phyloP scores from a whole-genome alignment of 176 grass and related monocot species.

The Carex pumila region DNA sequence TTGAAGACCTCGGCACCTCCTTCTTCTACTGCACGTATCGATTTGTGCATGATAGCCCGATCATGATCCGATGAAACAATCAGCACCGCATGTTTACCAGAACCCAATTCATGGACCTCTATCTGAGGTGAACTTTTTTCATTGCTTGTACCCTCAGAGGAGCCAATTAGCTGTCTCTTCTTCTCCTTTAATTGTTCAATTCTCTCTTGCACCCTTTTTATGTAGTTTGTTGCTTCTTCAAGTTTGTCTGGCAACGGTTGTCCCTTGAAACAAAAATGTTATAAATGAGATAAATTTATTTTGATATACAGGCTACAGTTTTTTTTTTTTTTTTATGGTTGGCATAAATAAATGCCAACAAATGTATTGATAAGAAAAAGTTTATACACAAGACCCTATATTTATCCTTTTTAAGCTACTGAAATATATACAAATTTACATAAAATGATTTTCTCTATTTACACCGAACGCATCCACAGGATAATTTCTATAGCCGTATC shows the following conservation, averaged over 20 bases:
- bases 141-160: background rate
- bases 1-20: conserved; percentile 60
- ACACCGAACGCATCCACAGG: too few species aligned
- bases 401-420: too few species aligned
- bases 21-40: conserved; percentile 42
- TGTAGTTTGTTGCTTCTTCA: conserved; percentile 47
- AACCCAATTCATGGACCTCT: conserved; percentile 55
- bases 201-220: conserved; percentile 39
- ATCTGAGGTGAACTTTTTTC: conserved; percentile 26
- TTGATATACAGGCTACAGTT: background rate
- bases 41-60: conserved; percentile 38
- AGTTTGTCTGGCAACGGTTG: conserved; percentile 45
- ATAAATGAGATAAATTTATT: background rate
- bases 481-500: too few species aligned
- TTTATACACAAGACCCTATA: too few species aligned
- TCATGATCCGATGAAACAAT: conserved; percentile 25
- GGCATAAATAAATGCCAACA: too few species aligned
- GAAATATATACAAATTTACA: too few species aligned
- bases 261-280: background rate
- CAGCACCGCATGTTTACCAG: conserved; percentile 38
- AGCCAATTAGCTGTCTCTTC: conserved; percentile 42
- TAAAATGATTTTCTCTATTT: too few species aligned
- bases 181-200: conserved; percentile 52
- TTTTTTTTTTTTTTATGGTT: too few species aligned
- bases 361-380: too few species aligned